Evolutionary conservation across 2,329 filamentous ascomycete species (phyloP).

Genomic region (Pseudofabraea citricarpa): DNA sequence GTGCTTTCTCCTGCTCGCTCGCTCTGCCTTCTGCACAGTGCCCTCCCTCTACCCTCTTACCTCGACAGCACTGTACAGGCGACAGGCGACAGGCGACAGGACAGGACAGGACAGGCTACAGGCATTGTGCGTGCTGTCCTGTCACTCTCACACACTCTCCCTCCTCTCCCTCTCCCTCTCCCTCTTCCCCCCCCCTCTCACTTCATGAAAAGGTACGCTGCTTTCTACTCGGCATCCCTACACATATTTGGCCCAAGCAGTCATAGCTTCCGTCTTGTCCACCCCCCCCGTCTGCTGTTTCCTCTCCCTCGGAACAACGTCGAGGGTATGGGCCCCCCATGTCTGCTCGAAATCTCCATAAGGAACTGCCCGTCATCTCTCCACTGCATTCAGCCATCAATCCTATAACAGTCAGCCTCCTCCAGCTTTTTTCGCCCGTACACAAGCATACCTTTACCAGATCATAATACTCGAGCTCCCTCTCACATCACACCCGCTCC

Average conservation of each 20-base stretch:
- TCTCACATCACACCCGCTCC: background rate
- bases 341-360: conserved; percentile 1
- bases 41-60: too few species aligned
- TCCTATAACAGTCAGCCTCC: conserved; percentile 3
- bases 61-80: too few species aligned
- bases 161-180: too few species aligned
- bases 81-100: too few species aligned
- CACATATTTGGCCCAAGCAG: background rate
- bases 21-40: too few species aligned
- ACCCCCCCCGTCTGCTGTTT: conserved; percentile 1
- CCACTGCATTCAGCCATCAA: conserved; percentile 1
- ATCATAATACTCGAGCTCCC: background rate
- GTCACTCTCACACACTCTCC: too few species aligned
- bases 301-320: background rate
- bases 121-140: background rate
- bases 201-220: background rate
- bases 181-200: background rate
- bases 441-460: too few species aligned
- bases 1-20: too few species aligned
- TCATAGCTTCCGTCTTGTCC: conserved; percentile 3
- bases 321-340: conserved; percentile 1
- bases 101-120: too few species aligned
- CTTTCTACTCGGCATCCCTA: background rate
- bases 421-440: background rate
- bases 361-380: conserved; percentile 2